These are phyloP conservation scores for Capsicum pubescens DNA, from an alignment of 257 asterid genomes.

Conservation along the genomic window DNA sequence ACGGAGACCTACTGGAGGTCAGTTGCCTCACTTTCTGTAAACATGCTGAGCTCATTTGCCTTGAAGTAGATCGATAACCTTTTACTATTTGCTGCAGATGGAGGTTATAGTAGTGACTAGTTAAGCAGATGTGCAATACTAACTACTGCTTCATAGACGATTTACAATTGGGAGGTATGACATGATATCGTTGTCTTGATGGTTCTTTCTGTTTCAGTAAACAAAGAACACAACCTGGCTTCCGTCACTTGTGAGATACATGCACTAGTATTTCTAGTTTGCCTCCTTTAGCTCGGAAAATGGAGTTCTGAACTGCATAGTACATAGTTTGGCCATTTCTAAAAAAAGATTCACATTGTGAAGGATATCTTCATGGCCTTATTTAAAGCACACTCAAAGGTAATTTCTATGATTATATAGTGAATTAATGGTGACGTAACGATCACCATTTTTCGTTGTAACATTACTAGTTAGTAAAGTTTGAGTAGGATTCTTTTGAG, in stretches of 20 bases:
- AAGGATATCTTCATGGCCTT: constrained; percentile 36
- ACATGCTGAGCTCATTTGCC: constrained; percentile 23
- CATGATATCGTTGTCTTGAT: constrained; percentile 27
- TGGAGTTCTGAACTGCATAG: constrained; percentile 37
- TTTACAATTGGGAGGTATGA: constrained; percentile 39
- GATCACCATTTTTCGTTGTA: constrained; percentile 37
- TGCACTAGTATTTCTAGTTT: constrained; percentile 2
- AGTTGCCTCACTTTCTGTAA: constrained; percentile 23
- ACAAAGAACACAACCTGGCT: constrained; percentile 24
- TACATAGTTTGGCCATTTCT: constrained; percentile 42
- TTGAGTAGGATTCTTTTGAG: constrained; percentile 43
- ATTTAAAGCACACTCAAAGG: constrained; percentile 37
- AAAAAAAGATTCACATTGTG: constrained; percentile 34
- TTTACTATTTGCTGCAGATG: constrained; percentile 56
- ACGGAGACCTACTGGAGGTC: constrained; percentile 79
- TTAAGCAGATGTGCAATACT: constrained; percentile 27
- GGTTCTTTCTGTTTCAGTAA: constrained; percentile 33
- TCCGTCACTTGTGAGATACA: constrained; percentile 59
- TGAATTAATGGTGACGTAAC: constrained; percentile 41
- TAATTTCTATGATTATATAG: neutral
- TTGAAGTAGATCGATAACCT: constrained; percentile 27
- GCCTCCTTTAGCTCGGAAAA: constrained; percentile 37
- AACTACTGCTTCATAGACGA: constrained; percentile 38
- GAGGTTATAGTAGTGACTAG: constrained; percentile 79
- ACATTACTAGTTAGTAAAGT: constrained; percentile 42